Base-by-base conservation (phyloP, 148 eudicot species). In the Vaccinium macrocarpon region DNA sequence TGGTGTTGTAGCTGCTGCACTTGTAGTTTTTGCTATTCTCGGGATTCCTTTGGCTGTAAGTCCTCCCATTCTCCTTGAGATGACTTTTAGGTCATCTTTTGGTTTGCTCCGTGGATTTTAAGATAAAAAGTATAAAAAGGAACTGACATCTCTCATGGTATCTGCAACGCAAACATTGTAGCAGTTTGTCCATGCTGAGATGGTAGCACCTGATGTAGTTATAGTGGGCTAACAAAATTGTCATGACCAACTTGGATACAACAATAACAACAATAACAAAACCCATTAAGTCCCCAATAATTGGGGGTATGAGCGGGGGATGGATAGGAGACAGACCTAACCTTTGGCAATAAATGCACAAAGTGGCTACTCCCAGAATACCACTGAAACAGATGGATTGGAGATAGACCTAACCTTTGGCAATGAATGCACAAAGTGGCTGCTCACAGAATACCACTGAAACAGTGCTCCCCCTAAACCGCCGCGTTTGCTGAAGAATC, bases 11-110 rank as follows among this genome's bases (percentile, higher is more conserved):
- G 86, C 94, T 86, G 95, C 98, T 85, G 98, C 95, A 10, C 81
- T 95, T 46, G 71, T 89, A 53, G 90, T 91, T 72, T 97, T 97
- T 87, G 90, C 96, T 61, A 50, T 97, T 86, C 96, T 97, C 82
- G 99, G 99, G 70, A 88, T 94, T 85, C 99, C 99, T 52, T 85
- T 97, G 85, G 96, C 99, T 14, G 99, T 97, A 88, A 92, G 99
- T 92, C 86, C 32, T 81, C 83, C 76, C 46, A 25, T 71, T 81
- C 72, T 74, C 62, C 27, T 82, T 78, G 21, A 57, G 16, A 80
- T 9, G 7, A 53, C 73, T 76, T 57, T n/a, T 81, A n/a, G 82
- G 29, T 62, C 81, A 52, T 62, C 76, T 52, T 59, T 53, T 35
- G 23, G 50, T 70, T 81, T 61, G n/a, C 53, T 75, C 25, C 29